Evolutionary conservation across 2,329 filamentous ascomycete species (phyloP), one percentile per base, ranked within the genome.

Genomic region (Pseudocercospora musae): DNA sequence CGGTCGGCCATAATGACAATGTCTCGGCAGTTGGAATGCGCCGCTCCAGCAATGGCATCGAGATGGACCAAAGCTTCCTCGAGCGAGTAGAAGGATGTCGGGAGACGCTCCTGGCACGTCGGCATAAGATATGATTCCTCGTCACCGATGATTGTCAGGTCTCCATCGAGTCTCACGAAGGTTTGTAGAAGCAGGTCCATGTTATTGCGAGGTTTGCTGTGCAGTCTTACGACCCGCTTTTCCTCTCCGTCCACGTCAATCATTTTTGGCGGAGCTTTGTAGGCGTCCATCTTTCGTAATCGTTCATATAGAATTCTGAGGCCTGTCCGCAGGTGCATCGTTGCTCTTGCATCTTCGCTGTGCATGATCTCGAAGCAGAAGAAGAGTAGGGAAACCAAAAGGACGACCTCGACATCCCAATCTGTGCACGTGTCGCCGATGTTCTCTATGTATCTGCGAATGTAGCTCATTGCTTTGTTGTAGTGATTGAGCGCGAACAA

Each of bases 41-140:
- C 62, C 7, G 55, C 59, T 15, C 61, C 62, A 13, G 59, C 64
- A 27, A 66, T 62, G 1, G 62, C 56, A 21, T 66, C 62, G 29
- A 66, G 62, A 50, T 66, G 62, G 3, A 66, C 62, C 62, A 64
- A 58, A 15, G 64, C 64, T 50, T 66, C 59, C 46, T 66, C 62
- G 13, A 66, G 33, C 3, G 59, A 62, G 18, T 57, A 54, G n/a
- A 66, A 66, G 11, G 59, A 62, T n/a, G 44, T 50, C 21, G 64
- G 64, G 6, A 66, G 54, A n/a, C 20, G 27, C 27, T 66, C 64
- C 5, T 56, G 48, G 27, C 62, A 64, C 13, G 64, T 54, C 13
- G 64, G 62, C 18, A 60, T 60, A 10, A 66, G 59, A 49, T 64
- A 66, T 11, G 64, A 62, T 20, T 66, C 64, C 18, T 66, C 64